Evolutionary conservation across 163 green algal species (phyloP).

Genomic region (Scenedesmus sp.): DNA sequence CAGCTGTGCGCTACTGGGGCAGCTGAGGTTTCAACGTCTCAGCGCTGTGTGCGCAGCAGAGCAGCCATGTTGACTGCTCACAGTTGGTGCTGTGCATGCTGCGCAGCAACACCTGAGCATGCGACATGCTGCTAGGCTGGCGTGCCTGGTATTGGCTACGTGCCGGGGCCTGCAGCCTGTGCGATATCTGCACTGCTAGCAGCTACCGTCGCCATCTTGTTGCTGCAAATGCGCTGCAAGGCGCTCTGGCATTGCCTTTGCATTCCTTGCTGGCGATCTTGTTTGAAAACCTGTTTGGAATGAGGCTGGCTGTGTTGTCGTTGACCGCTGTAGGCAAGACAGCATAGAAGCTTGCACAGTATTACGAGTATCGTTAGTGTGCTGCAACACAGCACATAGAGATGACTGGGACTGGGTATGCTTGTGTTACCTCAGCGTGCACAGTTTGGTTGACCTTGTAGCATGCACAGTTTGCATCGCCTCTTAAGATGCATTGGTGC

Average conservation of each 20-base stretch:
- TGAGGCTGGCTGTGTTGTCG: not conserved
- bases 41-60: not conserved
- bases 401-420: not conserved
- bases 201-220: no score
- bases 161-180: not conserved
- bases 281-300: not conserved
- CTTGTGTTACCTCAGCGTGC: not conserved
- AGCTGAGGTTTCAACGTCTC: not conserved
- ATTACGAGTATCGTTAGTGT: not conserved
- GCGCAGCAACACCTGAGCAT: not conserved
- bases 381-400: not conserved
- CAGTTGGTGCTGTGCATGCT: no score
- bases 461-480: no score
- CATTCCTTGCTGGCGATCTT: not conserved
- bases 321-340: not conserved
- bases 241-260: not conserved
- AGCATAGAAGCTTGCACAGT: no score
- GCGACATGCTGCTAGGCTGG: not conserved
- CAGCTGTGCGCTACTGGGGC: slow-evolving; percentile 26
- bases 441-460: not conserved
- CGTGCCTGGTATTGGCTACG: not conserved
- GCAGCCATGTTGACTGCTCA: not conserved
- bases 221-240: not conserved
- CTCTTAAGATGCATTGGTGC: no score
- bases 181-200: not conserved